phyloP scores from a whole-genome alignment of 1,284 basidiomycete species.

The Serendipita sp. region DNA sequence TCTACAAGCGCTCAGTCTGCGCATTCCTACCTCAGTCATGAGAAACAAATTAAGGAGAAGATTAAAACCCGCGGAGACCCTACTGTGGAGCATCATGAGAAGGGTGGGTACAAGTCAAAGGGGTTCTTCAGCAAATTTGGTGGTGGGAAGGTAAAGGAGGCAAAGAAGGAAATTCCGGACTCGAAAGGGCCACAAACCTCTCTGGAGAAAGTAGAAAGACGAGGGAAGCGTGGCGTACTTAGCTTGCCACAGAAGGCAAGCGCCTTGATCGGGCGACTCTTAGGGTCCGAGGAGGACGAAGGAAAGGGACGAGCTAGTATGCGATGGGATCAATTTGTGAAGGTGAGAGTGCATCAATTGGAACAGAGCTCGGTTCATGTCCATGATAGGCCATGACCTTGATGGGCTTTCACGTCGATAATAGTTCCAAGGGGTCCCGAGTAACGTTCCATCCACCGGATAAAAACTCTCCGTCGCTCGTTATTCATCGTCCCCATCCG shows the following conservation, averaged over 20 bases:
- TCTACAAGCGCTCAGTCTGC: not conserved
- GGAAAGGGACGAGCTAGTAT: not conserved
- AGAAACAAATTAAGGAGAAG: not conserved
- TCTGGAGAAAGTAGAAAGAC: not conserved
- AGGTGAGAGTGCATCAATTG: not conserved
- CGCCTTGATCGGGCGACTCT: not conserved
- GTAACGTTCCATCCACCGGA: not conserved
- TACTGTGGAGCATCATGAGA: not conserved
- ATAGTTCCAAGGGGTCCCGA: not conserved
- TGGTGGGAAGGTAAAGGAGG: not conserved
- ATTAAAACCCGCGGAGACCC: not conserved
- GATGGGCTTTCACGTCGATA: not conserved
- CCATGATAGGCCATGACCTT: not conserved
- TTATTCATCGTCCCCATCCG: not conserved
- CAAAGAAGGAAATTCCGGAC: not conserved
- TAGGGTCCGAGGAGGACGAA: not conserved
- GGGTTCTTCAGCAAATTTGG: slow-evolving; percentile 1
- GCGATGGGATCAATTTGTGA: not conserved
- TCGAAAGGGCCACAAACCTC: not conserved
- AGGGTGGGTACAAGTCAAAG: not conserved
- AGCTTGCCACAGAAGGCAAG: not conserved
- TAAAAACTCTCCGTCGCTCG: no score
- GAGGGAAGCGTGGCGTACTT: not conserved
- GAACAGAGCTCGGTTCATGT: not conserved
- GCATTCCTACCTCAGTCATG: not conserved